Evolutionary conservation across 257 asterid genomes (phyloP), one percentile per base, ranked within the genome.

Genomic region (Solanum dulcamara): DNA sequence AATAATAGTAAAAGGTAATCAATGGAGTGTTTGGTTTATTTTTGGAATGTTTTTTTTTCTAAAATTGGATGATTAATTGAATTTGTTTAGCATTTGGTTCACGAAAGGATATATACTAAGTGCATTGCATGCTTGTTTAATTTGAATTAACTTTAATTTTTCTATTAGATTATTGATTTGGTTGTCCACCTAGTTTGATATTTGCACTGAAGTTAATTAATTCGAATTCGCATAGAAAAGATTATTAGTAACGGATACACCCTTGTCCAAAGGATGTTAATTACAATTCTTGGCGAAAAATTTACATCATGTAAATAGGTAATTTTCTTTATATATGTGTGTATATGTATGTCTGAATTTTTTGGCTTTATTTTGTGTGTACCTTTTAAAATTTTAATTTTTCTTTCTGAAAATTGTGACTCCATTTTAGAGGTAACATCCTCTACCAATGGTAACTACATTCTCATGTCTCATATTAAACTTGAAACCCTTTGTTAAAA

Each of bases 231-330:
- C 0, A 28, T 6, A 0, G 37, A 11, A 62, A 62, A 1, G 10
- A 66, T 30, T 0, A 7, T 53, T 0, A 66, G 1, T 66, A 0
- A 30, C 13, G 0, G 2, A 64, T 2, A 14, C 11, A 6, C 0
- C 0, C 10, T 14, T 12, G 15, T 64, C 2, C 3, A 3, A 2
- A 1, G 20, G 20, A 9, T 51, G n/a, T 17, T 51, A 17, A 51
- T 51, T 51, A 46, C n/a, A n/a, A n/a, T n/a, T n/a, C n/a, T n/a
- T n/a, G n/a, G n/a, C n/a, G n/a, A n/a, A n/a, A n/a, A n/a, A n/a
- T n/a, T n/a, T n/a, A n/a, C n/a, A n/a, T n/a, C n/a, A n/a, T n/a
- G n/a, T n/a, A n/a, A n/a, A n/a, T n/a, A n/a, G n/a, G n/a, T n/a
- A n/a, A n/a, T n/a, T n/a, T n/a, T n/a, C n/a, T n/a, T n/a, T n/a